phyloP scores from a whole-genome alignment of 177 flowering plant species.

The Vitis hybrid region DNA sequence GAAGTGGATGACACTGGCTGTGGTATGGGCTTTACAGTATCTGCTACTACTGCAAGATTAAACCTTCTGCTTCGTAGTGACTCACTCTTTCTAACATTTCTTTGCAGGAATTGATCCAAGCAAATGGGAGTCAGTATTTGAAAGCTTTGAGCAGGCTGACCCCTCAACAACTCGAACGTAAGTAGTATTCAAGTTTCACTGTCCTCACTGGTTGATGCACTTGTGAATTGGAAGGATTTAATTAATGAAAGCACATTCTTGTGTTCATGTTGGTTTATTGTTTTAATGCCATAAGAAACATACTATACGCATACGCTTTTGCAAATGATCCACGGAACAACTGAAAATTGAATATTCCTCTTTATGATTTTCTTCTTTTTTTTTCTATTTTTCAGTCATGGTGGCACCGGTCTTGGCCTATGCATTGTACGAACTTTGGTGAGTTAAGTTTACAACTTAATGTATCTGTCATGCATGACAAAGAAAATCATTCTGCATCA shows the following conservation, averaged over 20 bases:
- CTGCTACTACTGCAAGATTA: not conserved
- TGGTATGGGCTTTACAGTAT: conserved; percentile 44
- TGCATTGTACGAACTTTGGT: conserved; percentile 94
- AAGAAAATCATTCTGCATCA: not conserved
- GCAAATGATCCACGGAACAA: not conserved
- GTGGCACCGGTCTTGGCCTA: conserved; percentile 96
- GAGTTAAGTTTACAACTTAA: conserved; percentile 24
- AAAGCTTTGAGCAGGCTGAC: conserved; percentile 98
- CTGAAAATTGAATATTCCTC: conserved; percentile 6
- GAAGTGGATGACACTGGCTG: conserved; percentile 98
- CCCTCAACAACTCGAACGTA: conserved; percentile 93
- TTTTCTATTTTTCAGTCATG: conserved; percentile 64
- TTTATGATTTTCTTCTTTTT: conserved; percentile 2
- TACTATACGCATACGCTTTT: not conserved
- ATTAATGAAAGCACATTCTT: too few species aligned
- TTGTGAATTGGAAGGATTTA: too few species aligned
- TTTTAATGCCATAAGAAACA: not conserved
- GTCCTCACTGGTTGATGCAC: too few species aligned
- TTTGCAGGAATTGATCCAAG: conserved; percentile 85
- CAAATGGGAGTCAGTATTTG: conserved; percentile 98
- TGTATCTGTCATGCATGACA: not conserved
- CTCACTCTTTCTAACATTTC: not conserved
- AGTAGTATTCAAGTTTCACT: conserved; percentile 19
- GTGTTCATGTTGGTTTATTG: too few species aligned
- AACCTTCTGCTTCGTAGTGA: not conserved